Evolutionary conservation across 2,329 filamentous ascomycete species (phyloP).

Genomic region (Incumbomyces lentus): DNA sequence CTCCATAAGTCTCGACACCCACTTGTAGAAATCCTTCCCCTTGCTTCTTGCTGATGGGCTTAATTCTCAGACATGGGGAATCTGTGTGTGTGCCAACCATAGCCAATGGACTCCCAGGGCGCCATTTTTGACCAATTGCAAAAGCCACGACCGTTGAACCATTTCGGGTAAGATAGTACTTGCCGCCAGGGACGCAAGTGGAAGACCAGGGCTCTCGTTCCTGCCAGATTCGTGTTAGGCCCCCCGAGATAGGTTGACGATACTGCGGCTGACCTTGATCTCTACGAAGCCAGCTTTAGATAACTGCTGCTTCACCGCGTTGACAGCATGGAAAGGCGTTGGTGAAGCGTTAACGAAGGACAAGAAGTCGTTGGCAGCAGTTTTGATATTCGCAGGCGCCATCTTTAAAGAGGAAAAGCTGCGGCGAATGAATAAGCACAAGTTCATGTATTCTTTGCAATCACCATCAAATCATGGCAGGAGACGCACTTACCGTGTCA

Average conservation of each 20-base stretch:
- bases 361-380: slow-evolving; percentile 67
- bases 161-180: slow-evolving; percentile 94
- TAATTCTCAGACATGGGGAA: slow-evolving; percentile 81
- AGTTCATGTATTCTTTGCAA: slow-evolving; percentile 12
- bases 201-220: slow-evolving; percentile 85
- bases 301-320: slow-evolving; percentile 63
- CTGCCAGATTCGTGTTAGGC: slow-evolving; percentile 24
- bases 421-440: slow-evolving; percentile 7
- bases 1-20: slow-evolving; percentile 92
- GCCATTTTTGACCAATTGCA: slow-evolving; percentile 82
- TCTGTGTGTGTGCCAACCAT: slow-evolving; percentile 97
- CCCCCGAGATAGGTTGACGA: too few species aligned
- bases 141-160: slow-evolving; percentile 87
- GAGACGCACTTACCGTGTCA: too few species aligned
- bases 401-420: slow-evolving; percentile 19
- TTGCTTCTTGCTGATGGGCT: slow-evolving; percentile 85
- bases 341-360: slow-evolving; percentile 92
- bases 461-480: not conserved
- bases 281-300: slow-evolving; percentile 74
- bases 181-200: slow-evolving; percentile 70
- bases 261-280: slow-evolving; percentile 49
- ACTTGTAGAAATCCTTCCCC: slow-evolving; percentile 84
- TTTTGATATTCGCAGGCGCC: slow-evolving; percentile 23
- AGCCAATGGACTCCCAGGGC: slow-evolving; percentile 75
- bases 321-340: slow-evolving; percentile 90